phyloP scores from a whole-genome alignment of 108 stramenopile genomes.

The Cyclostephanos invisitatus region DNA sequence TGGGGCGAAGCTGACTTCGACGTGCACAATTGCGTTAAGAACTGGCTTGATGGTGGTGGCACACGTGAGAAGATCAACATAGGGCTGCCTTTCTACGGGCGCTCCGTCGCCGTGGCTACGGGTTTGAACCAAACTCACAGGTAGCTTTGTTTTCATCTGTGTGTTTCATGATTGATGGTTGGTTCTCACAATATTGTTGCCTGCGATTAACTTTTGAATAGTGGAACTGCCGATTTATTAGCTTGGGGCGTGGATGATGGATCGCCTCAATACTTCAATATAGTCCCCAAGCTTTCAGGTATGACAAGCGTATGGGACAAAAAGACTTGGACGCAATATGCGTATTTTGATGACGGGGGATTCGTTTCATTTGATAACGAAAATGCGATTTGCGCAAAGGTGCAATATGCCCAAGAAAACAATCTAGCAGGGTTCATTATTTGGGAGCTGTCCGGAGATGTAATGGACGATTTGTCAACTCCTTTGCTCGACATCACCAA shows the following conservation, averaged over 20 bases:
- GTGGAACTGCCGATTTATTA: constrained; percentile 23
- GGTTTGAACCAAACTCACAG: constrained; percentile 40
- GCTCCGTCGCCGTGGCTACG: constrained; percentile 37
- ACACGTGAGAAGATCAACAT: constrained; percentile 26
- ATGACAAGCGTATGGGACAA: constrained; percentile 33
- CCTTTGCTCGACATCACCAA: constrained; percentile 36
- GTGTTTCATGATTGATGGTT: not conserved
- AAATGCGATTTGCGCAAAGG: constrained; percentile 39
- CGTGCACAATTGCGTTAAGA: constrained; percentile 39
- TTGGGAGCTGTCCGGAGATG: constrained; percentile 38
- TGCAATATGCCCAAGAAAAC: constrained; percentile 32
- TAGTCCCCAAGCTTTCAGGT: constrained; percentile 33
- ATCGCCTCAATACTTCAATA: constrained; percentile 53
- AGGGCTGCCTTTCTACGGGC: constrained; percentile 48
- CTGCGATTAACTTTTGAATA: not conserved
- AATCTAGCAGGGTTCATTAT: constrained; percentile 40
- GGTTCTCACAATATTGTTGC: not conserved
- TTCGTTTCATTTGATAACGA: constrained; percentile 38
- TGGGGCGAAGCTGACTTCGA: constrained; percentile 41
- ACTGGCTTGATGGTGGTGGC: constrained; percentile 35
- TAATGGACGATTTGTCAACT: constrained; percentile 37
- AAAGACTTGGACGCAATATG: constrained; percentile 33
- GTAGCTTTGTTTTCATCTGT: not conserved
- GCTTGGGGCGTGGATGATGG: constrained; percentile 43
- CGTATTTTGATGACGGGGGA: constrained; percentile 24